phyloP scores from a whole-genome alignment of 2,329 filamentous ascomycete species.

The Zymoseptoria tritici region DNA sequence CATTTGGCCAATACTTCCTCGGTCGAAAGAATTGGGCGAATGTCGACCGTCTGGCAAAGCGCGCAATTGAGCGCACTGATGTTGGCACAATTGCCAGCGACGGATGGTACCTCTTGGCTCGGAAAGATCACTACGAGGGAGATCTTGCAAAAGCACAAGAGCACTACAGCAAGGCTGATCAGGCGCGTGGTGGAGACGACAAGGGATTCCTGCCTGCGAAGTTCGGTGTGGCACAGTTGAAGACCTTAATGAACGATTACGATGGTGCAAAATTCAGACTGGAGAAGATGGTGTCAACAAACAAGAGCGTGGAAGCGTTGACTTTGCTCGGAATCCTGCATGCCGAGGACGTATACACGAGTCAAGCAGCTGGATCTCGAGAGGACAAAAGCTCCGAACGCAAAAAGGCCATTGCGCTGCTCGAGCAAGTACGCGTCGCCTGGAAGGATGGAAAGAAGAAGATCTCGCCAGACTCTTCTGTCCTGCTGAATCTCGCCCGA shows the following conservation, averaged over 20 bases:
- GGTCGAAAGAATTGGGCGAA: conserved; percentile 71
- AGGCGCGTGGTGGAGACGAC: conserved; percentile 84
- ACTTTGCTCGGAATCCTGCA: conserved; percentile 84
- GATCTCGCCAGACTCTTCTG: conserved; percentile 70
- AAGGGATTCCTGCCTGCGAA: conserved; percentile 89
- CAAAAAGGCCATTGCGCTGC: conserved; percentile 75
- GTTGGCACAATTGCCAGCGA: conserved; percentile 95
- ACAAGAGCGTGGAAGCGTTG: conserved; percentile 80
- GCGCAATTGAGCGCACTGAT: conserved; percentile 91
- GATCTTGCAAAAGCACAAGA: conserved; percentile 69
- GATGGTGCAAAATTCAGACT: conserved; percentile 88
- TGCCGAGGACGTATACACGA: conserved; percentile 86
- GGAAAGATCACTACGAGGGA: conserved; percentile 80
- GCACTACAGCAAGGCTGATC: conserved; percentile 83
- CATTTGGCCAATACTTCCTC: conserved; percentile 85
- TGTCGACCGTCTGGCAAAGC: conserved; percentile 79
- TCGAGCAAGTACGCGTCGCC: conserved; percentile 75
- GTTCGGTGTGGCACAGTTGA: conserved; percentile 85
- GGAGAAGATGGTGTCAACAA: conserved; percentile 68
- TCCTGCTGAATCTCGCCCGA: conserved; percentile 83
- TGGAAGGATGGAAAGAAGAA: conserved; percentile 94
- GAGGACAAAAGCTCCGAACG: conserved; percentile 82
- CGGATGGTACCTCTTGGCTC: conserved; percentile 89
- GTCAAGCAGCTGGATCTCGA: conserved; percentile 61
- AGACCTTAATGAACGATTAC: conserved; percentile 73